Evolutionary conservation across 345 rosid genomes (phyloP).

Genomic region (Angophora floribunda): DNA sequence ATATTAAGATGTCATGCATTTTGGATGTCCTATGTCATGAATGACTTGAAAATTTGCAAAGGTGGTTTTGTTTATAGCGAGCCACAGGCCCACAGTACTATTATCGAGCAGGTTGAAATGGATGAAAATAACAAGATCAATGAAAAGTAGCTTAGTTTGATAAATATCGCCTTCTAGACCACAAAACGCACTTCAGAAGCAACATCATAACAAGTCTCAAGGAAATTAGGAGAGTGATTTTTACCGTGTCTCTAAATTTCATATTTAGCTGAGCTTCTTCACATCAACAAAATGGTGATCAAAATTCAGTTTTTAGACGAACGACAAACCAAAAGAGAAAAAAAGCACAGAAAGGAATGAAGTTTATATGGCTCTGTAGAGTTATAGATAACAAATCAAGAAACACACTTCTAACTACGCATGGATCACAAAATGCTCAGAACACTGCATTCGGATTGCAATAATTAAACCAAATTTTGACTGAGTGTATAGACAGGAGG

Average conservation of each 20-base stretch:
- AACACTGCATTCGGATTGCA: not conserved
- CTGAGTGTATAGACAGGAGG: not conserved
- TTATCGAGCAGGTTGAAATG: not conserved
- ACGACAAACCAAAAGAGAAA: not conserved
- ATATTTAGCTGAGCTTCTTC: not conserved
- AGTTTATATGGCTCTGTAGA: not conserved
- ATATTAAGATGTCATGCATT: not conserved
- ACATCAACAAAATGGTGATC: not conserved
- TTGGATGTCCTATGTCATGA: not conserved
- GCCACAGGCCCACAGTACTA: not conserved
- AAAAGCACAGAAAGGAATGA: not conserved
- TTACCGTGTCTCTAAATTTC: not conserved
- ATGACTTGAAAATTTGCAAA: not conserved
- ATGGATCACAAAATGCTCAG: not conserved
- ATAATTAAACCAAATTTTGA: not conserved
- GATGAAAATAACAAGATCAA: not conserved
- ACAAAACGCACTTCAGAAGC: not conserved
- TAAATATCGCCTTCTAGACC: not conserved
- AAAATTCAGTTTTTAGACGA: not conserved
- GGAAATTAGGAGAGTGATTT: not conserved
- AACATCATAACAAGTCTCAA: not conserved
- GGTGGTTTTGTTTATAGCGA: not conserved
- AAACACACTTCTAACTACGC: not conserved
- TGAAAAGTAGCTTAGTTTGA: not conserved
- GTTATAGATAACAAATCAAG: not conserved